A percentile compares a stretch with the other conserved stretches of the same genome.
Evolutionary conservation across 208 protist species (phyloP).

Genomic region (Trypanosoma lewisi): DNA sequence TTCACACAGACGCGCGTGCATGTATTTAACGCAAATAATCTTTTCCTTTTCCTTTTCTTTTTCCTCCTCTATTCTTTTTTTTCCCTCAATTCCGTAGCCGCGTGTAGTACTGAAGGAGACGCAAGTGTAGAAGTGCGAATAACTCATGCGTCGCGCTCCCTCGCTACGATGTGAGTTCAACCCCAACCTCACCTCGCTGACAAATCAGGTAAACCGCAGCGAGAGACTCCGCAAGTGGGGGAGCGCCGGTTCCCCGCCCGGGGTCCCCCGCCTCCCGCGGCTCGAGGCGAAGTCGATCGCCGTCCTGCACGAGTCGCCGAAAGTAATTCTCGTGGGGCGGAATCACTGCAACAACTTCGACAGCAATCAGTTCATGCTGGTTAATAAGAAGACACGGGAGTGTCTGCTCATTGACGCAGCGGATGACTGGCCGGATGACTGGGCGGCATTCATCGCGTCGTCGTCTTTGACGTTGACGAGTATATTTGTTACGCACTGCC

Average conservation of each 20-base stretch:
- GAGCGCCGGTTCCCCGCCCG: conserved; percentile 32
- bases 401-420: conserved; percentile 84
- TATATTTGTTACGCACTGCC: conserved; percentile 89
- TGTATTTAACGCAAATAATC: no score
- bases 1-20: no score
- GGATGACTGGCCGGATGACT: conserved; percentile 92
- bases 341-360: conserved; percentile 83
- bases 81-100: no score
- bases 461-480: conserved; percentile 62
- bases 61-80: no score
- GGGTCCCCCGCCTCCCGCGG: conserved; percentile 72
- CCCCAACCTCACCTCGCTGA: conserved; percentile 81
- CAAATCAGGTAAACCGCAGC: conserved; percentile 72
- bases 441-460: conserved; percentile 71
- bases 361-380: conserved; percentile 84
- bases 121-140: no score
- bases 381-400: conserved; percentile 61
- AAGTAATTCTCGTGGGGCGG: conserved; percentile 72
- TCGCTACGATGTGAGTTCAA: conserved; percentile 23
- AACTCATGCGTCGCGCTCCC: conserved; percentile 23
- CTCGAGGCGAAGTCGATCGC: conserved; percentile 66
- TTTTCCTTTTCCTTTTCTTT: no score
- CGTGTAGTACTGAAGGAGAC: no score
- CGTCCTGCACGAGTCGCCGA: conserved; percentile 78
- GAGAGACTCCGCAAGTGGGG: conserved; percentile 75